These are phyloP conservation scores for Neurospora sp. DNA, from an alignment of 495 filamentous ascomycete species.

Conservation along the genomic window DNA sequence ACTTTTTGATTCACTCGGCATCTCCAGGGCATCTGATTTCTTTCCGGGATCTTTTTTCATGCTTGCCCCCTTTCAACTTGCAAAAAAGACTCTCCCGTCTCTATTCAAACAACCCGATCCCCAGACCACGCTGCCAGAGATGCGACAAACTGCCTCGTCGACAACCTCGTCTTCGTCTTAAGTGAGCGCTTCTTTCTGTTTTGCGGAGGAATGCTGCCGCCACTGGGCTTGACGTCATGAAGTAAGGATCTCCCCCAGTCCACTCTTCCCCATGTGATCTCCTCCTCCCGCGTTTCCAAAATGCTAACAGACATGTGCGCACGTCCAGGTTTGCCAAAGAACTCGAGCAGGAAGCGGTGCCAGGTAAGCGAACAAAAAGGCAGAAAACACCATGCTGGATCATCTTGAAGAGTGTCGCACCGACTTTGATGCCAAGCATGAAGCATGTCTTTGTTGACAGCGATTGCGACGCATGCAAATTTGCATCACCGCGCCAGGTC, in stretches of 20 bases:
- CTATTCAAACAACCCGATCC: background rate
- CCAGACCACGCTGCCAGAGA: background rate
- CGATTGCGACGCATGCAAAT: background rate
- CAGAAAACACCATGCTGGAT: background rate
- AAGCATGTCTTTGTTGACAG: background rate
- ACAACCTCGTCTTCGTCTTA: background rate
- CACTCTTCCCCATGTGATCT: background rate
- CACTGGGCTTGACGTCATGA: constrained; percentile 23
- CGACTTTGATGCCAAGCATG: background rate
- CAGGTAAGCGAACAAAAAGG: constrained; percentile 33
- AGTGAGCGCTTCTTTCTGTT: background rate
- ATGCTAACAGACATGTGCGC: constrained; percentile 8
- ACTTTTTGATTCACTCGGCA: background rate
- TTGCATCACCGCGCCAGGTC: background rate
- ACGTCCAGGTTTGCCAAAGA: constrained; percentile 52
- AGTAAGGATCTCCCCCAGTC: constrained; percentile 11
- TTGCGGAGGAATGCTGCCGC: background rate
- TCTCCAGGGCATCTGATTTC: background rate
- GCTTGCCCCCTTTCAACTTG: background rate
- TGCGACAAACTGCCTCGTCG: background rate
- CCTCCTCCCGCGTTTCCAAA: background rate
- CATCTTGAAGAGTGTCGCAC: background rate
- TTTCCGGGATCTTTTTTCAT: background rate
- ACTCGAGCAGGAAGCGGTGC: constrained; percentile 75
- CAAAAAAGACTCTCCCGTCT: background rate